Evolutionary conservation across 2,329 filamentous ascomycete genomes (phyloP), one percentile per base, ranked within the genome.

Genomic region (Plenodomus tracheiphilus): DNA sequence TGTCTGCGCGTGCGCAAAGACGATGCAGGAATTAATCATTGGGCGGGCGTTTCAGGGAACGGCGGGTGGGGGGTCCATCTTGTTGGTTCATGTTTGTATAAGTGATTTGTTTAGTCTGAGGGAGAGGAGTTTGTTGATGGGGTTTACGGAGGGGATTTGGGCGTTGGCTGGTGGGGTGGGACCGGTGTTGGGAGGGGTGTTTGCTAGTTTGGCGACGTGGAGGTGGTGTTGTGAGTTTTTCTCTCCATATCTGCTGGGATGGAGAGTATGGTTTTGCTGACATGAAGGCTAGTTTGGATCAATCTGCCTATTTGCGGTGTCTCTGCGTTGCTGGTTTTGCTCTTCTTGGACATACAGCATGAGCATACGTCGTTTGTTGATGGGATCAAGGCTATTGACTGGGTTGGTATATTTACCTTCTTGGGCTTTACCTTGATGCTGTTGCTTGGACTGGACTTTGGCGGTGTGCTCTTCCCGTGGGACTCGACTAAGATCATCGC

Each of bases 21-120:
- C 75, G 41, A 81, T 87, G 61, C 74, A 78, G 37, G 82, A 85
- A 74, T 74, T 87, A 25, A 79, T 88, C 41, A 77, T 78, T 4
- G 84, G 81, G 11, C 74, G 85, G 51, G 79, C 81, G 0, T 76
- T 87, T 36, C 85, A 87, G 62, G 85, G 85, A 58, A 72, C 81
- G n/a, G 85, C 82, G 3, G 81, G 81, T 35, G 85, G 85, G 39
- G 85, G 85, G 0, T 71, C 87, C 34, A 79, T 86, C 43, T 76
- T 82, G 35, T 65, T 87, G 47, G 80, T 83, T 45, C 84, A 85
- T 65, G 85, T 87, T 49, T 79, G 77, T 50, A 84, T 88, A 44
- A 79, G 79, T 16, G 85, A 87, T 69, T 61, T 87, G 44, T 87
- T 87, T 69, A 83, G 79, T 39, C 75, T 86, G 70, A 73, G 79